Evolutionary conservation across 306 rosid species (phyloP).

Genomic region (Lathyrus oleraceus): DNA sequence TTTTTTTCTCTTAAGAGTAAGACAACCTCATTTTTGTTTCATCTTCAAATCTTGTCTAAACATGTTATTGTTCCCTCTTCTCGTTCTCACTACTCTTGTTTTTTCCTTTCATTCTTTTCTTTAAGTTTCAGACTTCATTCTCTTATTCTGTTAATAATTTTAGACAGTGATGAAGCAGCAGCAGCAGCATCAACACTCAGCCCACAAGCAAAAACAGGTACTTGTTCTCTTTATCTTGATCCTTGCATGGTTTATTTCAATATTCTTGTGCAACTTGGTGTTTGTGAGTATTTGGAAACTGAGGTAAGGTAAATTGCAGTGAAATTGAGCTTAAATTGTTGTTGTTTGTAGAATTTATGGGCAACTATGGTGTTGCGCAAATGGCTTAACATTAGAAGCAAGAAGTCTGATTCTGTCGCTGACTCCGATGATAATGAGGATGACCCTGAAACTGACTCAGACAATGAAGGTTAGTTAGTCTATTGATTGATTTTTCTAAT

Average conservation of each 20-base stretch:
- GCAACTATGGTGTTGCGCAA: conserved; percentile 69
- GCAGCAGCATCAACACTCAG: conserved; percentile 42
- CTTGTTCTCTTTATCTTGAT: conserved; percentile 1
- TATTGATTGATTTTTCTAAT: neutral
- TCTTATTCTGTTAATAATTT: conserved; percentile 6
- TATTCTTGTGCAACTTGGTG: conserved; percentile 3
- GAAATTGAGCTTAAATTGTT: conserved; percentile 54
- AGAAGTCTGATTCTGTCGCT: conserved; percentile 67
- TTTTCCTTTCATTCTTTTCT: neutral
- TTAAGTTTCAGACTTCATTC: conserved; percentile 9
- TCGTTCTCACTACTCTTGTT: neutral
- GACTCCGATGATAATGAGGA: conserved; percentile 51
- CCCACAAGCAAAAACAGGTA: conserved; percentile 59
- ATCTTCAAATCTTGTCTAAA: neutral
- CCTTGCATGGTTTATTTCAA: conserved; percentile 8
- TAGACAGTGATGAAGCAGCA: conserved; percentile 46
- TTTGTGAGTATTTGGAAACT: conserved; percentile 34
- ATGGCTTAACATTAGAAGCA: conserved; percentile 69
- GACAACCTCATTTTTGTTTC: neutral
- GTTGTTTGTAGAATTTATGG: conserved; percentile 76
- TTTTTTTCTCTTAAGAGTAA: neutral
- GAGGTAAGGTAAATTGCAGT: conserved; percentile 50
- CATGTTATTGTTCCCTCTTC: neutral
- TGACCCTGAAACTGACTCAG: conserved; percentile 53
- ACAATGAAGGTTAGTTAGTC: conserved; percentile 52